Conservation (phyloP, 768 basidiomycete genomes). For the Crepidotus variabilis region DNA sequence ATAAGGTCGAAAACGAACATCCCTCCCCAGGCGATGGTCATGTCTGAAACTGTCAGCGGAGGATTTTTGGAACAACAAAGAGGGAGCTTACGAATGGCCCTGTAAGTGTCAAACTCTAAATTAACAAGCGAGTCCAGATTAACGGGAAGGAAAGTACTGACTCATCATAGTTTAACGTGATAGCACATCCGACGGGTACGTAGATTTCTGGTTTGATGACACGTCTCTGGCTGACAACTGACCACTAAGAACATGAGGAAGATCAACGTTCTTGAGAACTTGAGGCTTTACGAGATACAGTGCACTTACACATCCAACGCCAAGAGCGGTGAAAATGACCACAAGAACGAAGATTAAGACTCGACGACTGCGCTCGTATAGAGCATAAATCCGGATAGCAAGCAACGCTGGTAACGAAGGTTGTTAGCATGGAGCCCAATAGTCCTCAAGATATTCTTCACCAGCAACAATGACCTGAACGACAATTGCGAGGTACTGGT, state of each 20-base stretch:
- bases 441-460: constrained; percentile 12
- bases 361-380: constrained; percentile 31
- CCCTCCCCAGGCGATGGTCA: constrained; percentile 34
- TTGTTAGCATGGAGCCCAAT: not conserved
- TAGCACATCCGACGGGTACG: constrained; percentile 20
- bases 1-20: constrained; percentile 36
- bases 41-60: constrained; percentile 15
- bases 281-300: not conserved
- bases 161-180: constrained; percentile 16
- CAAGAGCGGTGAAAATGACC: constrained; percentile 19
- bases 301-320: constrained; percentile 29
- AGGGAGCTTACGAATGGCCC: constrained; percentile 20
- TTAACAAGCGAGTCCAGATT: not conserved
- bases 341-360: constrained; percentile 26
- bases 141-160: constrained; percentile 11
- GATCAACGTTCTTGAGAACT: not conserved
- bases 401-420: constrained; percentile 18
- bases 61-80: not conserved
- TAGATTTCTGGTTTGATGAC: constrained; percentile 10
- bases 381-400: constrained; percentile 40
- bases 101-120: constrained; percentile 1
- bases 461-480: constrained; percentile 32
- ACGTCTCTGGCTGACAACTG: constrained; percentile 18
- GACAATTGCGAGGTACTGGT: constrained; percentile 30
- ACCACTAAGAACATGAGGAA: constrained; percentile 20